These are phyloP conservation scores for Naganishia albida DNA, from an alignment of 1,284 basidiomycete genomes.

Conservation along the genomic window DNA sequence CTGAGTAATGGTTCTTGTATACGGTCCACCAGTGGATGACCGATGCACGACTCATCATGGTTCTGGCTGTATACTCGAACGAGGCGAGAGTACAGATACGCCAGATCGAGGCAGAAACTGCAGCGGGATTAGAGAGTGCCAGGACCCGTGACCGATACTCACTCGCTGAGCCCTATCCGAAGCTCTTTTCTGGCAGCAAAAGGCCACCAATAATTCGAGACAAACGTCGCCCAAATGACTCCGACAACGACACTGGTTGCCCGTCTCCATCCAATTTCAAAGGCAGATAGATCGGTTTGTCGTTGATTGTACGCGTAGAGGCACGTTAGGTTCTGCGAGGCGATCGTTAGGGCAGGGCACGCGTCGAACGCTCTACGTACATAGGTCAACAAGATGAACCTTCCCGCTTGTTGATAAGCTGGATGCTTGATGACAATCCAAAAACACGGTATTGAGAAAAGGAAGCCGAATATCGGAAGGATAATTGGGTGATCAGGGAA, in stretches of 20 bases:
- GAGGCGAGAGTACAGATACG: conserved; percentile 54
- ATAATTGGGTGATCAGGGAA: conserved; percentile 75
- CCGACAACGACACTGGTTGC: conserved; percentile 80
- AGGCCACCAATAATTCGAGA: conserved; percentile 93
- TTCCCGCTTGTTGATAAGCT: conserved; percentile 72
- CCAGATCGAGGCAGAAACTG: conserved; percentile 54
- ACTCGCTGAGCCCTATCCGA: conserved; percentile 81
- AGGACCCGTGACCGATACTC: conserved; percentile 45
- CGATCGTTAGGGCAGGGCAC: too few species aligned
- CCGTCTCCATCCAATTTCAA: conserved; percentile 73
- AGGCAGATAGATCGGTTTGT: conserved; percentile 66
- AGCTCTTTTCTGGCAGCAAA: conserved; percentile 87
- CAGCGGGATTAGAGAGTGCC: conserved; percentile 15
- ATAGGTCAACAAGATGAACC: conserved; percentile 77
- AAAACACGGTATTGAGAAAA: conserved; percentile 93
- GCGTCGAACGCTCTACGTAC: conserved; percentile 37
- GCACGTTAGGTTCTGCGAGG: conserved; percentile 16
- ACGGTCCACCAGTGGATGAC: conserved; percentile 16
- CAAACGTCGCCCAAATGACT: conserved; percentile 82
- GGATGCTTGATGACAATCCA: conserved; percentile 78
- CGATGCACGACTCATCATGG: conserved; percentile 36
- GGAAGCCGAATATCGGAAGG: conserved; percentile 78
- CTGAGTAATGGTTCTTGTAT: not conserved
- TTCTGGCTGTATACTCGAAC: conserved; percentile 39
- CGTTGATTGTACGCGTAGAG: conserved; percentile 76